A percentile compares a stretch with the other conserved stretches of the same genome.
Conservation (phyloP, 768 basidiomycete genomes). For the Polyporus arcularius region DNA sequence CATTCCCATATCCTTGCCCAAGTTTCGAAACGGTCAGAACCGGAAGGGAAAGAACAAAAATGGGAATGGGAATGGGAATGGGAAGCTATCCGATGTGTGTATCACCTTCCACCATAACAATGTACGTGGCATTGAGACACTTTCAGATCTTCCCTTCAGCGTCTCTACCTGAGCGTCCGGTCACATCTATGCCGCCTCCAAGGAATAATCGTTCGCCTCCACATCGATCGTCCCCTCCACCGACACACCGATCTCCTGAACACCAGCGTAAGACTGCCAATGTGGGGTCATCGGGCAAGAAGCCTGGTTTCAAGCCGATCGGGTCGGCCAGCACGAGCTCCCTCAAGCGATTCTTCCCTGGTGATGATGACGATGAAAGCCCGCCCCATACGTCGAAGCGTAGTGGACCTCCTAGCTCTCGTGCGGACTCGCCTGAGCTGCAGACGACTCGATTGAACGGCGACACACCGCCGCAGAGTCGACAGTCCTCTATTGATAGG, state of each 20-base stretch:
- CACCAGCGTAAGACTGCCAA: background rate
- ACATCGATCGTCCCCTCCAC: slow-evolving; percentile 6
- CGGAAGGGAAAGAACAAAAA: slow-evolving; percentile 15
- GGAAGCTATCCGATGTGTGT: slow-evolving; percentile 21
- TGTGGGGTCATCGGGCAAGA: slow-evolving; percentile 30
- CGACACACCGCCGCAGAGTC: slow-evolving; percentile 6
- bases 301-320: slow-evolving; percentile 69
- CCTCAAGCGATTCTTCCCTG: slow-evolving; percentile 81
- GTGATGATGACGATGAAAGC: slow-evolving; percentile 73
- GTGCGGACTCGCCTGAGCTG: slow-evolving; percentile 15
- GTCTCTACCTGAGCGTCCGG: slow-evolving; percentile 9
- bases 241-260: slow-evolving; percentile 1
- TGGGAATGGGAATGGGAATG: slow-evolving; percentile 14
- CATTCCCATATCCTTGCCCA: slow-evolving; percentile 17
- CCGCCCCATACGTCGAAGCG: slow-evolving; percentile 13
- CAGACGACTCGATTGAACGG: slow-evolving; percentile 12
- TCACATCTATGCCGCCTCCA: slow-evolving; percentile 10
- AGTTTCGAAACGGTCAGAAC: slow-evolving; percentile 18
- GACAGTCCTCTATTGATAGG: slow-evolving; percentile 8
- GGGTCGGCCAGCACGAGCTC: slow-evolving; percentile 48
- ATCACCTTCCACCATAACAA: no score
- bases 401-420: background rate
- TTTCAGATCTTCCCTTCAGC: slow-evolving; percentile 12
- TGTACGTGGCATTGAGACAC: background rate
- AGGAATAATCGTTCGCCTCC: slow-evolving; percentile 1